Conservation (phyloP, 2,329 filamentous ascomycete genomes). For the Penicillium aurantiogriseum region DNA sequence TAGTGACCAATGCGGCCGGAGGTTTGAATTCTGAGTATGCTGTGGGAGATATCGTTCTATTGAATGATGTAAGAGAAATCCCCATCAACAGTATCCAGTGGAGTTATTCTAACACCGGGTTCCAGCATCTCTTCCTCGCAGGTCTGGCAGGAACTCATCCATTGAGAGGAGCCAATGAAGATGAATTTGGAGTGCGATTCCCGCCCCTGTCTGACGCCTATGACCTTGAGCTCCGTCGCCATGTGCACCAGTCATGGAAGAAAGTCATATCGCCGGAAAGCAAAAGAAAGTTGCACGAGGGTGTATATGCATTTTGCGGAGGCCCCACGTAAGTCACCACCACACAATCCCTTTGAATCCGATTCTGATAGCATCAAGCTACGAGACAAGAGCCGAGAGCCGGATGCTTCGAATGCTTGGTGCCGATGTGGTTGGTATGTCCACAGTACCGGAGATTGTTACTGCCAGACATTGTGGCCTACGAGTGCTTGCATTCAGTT, state of each 20-base stretch:
- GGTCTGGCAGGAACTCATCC: slow-evolving; percentile 62
- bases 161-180: slow-evolving; percentile 61
- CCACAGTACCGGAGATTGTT: slow-evolving; percentile 66
- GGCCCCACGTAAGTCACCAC: slow-evolving; percentile 56
- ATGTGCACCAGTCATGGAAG: slow-evolving; percentile 58
- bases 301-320: slow-evolving; percentile 64
- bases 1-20: slow-evolving; percentile 66
- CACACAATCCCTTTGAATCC: background rate
- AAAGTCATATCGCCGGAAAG: slow-evolving; percentile 47
- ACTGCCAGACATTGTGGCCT: slow-evolving; percentile 64
- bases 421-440: slow-evolving; percentile 70
- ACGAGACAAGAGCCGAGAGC: slow-evolving; percentile 65
- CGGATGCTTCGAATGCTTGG: slow-evolving; percentile 60
- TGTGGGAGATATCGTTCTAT: slow-evolving; percentile 63
- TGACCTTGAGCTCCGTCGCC: slow-evolving; percentile 59
- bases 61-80: slow-evolving; percentile 57
- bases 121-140: slow-evolving; percentile 61
- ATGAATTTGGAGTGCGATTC: slow-evolving; percentile 63
- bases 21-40: slow-evolving; percentile 63
- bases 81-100: background rate
- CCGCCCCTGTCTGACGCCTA: slow-evolving; percentile 66
- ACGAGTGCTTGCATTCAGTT: slow-evolving; percentile 61
- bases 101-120: slow-evolving; percentile 12
- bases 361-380: slow-evolving; percentile 41
- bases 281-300: slow-evolving; percentile 58